Base-by-base conservation (phyloP, 73 alveolate genomes). In the Urostyla sp. region DNA sequence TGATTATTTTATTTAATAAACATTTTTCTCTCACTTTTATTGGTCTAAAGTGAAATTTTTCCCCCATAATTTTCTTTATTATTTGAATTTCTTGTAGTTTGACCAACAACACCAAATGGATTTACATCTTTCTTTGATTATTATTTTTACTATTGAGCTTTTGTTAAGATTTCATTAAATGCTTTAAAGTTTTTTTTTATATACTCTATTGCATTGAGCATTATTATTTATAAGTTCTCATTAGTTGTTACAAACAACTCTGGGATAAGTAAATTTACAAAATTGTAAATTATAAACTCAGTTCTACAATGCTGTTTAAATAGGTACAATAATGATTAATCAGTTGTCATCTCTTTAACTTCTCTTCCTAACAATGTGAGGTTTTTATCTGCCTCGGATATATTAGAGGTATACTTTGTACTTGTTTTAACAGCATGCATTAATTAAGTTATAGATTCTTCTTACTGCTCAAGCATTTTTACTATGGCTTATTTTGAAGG, bases 191-290 rank as follows among this genome's bases (percentile, higher is more conserved):
- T 69, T 55, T 49, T 69, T 45, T 49, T 69, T 16, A 69, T 57
- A 69, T 69, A 69, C 18, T 69, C 83, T 24, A 69, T 21, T 6
- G 83, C 83, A 31, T 69, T 69, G n/a, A 69, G 55, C 16, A 69
- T 27, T 8, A 69, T 48, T 0, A 57, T 69, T 69, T 69, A 37
- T 30, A 49, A 8, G 31, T 49, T 69, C 1, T 69, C 69, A 37
- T 16, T 46, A 5, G 56, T 24, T 49, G n/a, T 48, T 48, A 23
- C 54, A 46, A 6, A 30, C 7, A 4, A 67, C 55, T 20, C 23
- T 6, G 8, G 49, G 35, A 11, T 69, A 7, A 69, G 34, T n/a
- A 37, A 53, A 20, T 54, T 45, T 6, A 69, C 40, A 40, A 69
- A 69, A n/a, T 67, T 54, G 2, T 46, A 46, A 28, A 69, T 16